A percentile compares a stretch with the other conserved stretches of the same genome.
phyloP scores from a whole-genome alignment of 306 rosid genomes.

The Albizia julibrissin region DNA sequence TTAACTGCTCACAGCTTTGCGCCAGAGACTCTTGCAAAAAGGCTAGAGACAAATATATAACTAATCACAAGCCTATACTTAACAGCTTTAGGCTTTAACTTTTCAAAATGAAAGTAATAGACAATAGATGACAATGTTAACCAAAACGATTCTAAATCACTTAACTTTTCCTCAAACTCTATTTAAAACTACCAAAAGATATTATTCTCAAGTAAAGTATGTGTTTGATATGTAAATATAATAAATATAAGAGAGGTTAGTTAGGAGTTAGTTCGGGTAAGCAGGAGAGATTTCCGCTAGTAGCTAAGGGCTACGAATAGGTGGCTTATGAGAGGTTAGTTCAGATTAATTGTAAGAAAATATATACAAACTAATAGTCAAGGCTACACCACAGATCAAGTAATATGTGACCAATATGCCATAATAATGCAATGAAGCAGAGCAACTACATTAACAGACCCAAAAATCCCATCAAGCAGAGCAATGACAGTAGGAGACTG shows the following conservation, averaged over 20 bases:
- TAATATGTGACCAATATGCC: too few species aligned
- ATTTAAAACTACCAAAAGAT: not conserved
- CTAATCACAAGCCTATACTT: not conserved
- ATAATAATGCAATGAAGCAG: too few species aligned
- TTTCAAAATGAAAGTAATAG: not conserved
- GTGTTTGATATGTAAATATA: not conserved
- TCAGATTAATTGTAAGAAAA: not conserved
- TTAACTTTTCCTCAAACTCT: not conserved
- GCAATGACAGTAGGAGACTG: too few species aligned
- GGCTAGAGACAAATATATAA: not conserved
- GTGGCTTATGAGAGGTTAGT: too few species aligned
- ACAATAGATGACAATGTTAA: not conserved
- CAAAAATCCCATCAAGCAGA: too few species aligned
- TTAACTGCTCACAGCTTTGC: not conserved
- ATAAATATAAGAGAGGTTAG: not conserved
- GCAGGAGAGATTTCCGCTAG: not conserved
- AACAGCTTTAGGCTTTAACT: not conserved
- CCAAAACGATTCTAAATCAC: conserved; percentile 8
- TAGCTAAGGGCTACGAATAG: not conserved
- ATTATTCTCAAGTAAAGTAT: not conserved
- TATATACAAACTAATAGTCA: too few species aligned
- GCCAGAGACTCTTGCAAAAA: not conserved
- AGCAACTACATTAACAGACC: too few species aligned
- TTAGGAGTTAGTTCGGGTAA: not conserved
- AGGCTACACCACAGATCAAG: too few species aligned